phyloP scores from a whole-genome alignment of 1,284 basidiomycete genomes.

The Puccinia hordei region DNA sequence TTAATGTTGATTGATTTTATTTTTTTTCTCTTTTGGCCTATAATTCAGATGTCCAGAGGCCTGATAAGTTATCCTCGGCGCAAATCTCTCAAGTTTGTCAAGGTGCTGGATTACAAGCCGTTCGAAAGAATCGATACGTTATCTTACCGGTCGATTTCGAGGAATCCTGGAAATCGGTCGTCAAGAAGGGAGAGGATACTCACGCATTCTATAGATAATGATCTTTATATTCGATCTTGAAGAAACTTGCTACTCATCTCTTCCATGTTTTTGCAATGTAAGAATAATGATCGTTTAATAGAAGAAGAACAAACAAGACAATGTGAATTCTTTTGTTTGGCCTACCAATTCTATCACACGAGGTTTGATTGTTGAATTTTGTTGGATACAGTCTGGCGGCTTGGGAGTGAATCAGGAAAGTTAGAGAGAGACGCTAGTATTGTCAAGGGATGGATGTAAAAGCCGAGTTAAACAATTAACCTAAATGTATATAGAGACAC shows the following conservation, averaged over 20 bases:
- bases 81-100: constrained; percentile 96
- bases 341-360: too few species aligned
- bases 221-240: too few species aligned
- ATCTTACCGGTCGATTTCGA: constrained; percentile 97
- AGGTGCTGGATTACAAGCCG: constrained; percentile 95
- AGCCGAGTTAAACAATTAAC: too few species aligned
- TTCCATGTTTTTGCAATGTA: not conserved
- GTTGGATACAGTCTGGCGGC: too few species aligned
- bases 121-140: constrained; percentile 95
- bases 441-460: too few species aligned
- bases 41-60: constrained; percentile 84
- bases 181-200: constrained; percentile 47
- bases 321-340: too few species aligned
- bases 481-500: too few species aligned
- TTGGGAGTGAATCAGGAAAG: too few species aligned
- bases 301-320: not conserved
- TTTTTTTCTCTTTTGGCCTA: not conserved
- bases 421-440: too few species aligned
- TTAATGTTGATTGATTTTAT: too few species aligned
- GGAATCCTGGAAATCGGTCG: constrained; percentile 79
- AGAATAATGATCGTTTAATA: not conserved
- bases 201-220: constrained; percentile 43
- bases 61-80: constrained; percentile 90
- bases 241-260: not conserved
- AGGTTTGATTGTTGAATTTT: too few species aligned